Evolutionary conservation across 306 rosid species (phyloP).

Genomic region (Quercus suber): DNA sequence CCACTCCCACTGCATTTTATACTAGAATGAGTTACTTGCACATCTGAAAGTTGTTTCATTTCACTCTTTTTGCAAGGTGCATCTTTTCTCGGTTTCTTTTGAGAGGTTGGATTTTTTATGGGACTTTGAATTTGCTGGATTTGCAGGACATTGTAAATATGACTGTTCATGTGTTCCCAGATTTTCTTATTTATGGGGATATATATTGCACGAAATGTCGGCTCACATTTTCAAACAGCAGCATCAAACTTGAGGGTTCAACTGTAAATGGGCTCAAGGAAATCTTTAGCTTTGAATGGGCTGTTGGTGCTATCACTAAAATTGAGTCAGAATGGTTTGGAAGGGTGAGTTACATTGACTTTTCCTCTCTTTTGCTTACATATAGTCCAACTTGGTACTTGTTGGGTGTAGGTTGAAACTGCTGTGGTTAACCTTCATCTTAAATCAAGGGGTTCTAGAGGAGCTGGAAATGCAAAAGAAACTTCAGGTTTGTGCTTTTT

Average conservation of each 20-base stretch:
- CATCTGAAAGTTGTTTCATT: too few species aligned
- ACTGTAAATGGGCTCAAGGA: conserved; percentile 29
- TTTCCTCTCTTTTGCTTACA: conserved; percentile 4
- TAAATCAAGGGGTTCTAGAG: conserved; percentile 36
- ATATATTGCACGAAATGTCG: conserved; percentile 30
- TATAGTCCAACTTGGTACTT: conserved; percentile 20
- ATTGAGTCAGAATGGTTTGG: conserved; percentile 54
- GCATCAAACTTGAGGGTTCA: conserved; percentile 47
- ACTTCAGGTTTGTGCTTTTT: conserved; percentile 49
- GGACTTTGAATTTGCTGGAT: conserved; percentile 15
- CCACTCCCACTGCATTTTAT: too few species aligned
- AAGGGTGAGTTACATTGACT: conserved; percentile 32
- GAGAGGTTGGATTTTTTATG: background rate
- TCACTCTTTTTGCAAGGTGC: background rate
- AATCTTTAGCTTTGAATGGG: conserved; percentile 46
- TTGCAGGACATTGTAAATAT: conserved; percentile 42
- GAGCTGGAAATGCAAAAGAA: conserved; percentile 36
- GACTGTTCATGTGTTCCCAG: conserved; percentile 44
- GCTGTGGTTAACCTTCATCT: conserved; percentile 44
- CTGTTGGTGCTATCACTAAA: conserved; percentile 34
- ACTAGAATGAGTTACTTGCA: too few species aligned
- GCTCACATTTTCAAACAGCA: conserved; percentile 49
- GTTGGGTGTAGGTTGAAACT: conserved; percentile 54
- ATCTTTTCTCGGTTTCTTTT: background rate
- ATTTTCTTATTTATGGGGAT: conserved; percentile 42